Conservation (phyloP, 192 early-diverging fungal species). For the Helicostylum pulchrum region DNA sequence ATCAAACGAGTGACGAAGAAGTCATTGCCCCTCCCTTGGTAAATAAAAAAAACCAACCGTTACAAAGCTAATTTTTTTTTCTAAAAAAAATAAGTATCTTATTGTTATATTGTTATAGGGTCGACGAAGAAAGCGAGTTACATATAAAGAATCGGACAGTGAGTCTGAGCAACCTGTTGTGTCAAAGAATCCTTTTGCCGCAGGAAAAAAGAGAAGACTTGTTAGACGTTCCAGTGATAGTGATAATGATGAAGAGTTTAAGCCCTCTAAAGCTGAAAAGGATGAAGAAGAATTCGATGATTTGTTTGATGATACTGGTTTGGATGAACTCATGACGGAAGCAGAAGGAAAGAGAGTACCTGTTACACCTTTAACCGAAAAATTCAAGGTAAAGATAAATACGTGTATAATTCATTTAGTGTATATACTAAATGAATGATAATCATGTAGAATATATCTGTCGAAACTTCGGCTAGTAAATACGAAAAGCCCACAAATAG, state of each 20-base stretch:
- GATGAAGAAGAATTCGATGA: not conserved
- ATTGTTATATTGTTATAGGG: too few species aligned
- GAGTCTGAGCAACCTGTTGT: not conserved
- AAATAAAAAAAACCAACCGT: too few species aligned
- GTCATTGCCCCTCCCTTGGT: too few species aligned
- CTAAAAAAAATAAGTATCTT: too few species aligned
- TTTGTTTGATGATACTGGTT: not conserved
- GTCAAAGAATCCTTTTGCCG: not conserved
- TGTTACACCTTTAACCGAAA: not conserved
- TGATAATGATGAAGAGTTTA: conserved; percentile 11
- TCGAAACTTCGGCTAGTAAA: not conserved
- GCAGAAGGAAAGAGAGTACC: not conserved
- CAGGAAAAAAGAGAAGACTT: not conserved
- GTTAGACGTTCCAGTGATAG: not conserved
- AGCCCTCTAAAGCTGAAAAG: not conserved
- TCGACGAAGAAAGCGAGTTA: not conserved
- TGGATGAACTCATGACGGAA: not conserved
- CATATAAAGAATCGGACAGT: not conserved
- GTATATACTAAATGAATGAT: not conserved
- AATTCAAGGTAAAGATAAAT: not conserved
- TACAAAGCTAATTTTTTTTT: too few species aligned
- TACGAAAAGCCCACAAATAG: not conserved
- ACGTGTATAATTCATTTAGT: not conserved
- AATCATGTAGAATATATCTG: not conserved
- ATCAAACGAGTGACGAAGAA: too few species aligned